phyloP scores from a whole-genome alignment of 2,329 filamentous ascomycete species.

The Laburnicola sp. region DNA sequence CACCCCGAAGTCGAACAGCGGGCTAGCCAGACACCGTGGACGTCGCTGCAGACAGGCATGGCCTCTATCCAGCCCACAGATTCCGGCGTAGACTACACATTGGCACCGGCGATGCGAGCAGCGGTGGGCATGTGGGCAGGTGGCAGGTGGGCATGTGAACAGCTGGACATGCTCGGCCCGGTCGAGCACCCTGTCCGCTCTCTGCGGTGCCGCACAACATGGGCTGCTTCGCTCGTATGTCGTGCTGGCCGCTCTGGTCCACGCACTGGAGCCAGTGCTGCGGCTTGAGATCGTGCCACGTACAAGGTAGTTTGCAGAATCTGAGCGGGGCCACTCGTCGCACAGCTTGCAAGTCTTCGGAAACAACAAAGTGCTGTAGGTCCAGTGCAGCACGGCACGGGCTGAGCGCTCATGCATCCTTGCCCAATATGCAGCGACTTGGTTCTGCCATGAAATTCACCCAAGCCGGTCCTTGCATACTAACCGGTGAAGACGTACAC shows the following conservation, averaged over 20 bases:
- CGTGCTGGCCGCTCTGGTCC: constrained; percentile 14
- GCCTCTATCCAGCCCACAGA: constrained; percentile 4
- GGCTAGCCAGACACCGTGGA: background rate
- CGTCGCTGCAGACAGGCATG: constrained; percentile 13
- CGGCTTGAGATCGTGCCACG: constrained; percentile 26
- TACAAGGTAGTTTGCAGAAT: constrained; percentile 16
- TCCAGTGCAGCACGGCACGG: constrained; percentile 8
- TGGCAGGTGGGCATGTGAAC: too few relatives aligned
- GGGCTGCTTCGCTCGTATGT: constrained; percentile 10
- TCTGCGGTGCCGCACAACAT: constrained; percentile 14
- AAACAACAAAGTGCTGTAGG: constrained; percentile 1
- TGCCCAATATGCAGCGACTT: constrained; percentile 9
- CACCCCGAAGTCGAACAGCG: background rate
- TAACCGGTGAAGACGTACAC: constrained; percentile 15
- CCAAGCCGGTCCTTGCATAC: constrained; percentile 13
- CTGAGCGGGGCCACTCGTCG: constrained; percentile 16
- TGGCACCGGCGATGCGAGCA: constrained; percentile 18
- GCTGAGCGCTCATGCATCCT: constrained; percentile 14
- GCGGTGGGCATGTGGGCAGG: background rate
- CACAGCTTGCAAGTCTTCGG: constrained; percentile 4
- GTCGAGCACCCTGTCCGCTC: constrained; percentile 9
- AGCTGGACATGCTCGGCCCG: constrained; percentile 20
- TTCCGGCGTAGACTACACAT: background rate
- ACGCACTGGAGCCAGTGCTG: constrained; percentile 13
- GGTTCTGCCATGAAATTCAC: constrained; percentile 11